Evolutionary conservation across 139 green algal genomes (phyloP), one percentile per base, ranked within the genome.

Genomic region (Picochlorum sp.): DNA sequence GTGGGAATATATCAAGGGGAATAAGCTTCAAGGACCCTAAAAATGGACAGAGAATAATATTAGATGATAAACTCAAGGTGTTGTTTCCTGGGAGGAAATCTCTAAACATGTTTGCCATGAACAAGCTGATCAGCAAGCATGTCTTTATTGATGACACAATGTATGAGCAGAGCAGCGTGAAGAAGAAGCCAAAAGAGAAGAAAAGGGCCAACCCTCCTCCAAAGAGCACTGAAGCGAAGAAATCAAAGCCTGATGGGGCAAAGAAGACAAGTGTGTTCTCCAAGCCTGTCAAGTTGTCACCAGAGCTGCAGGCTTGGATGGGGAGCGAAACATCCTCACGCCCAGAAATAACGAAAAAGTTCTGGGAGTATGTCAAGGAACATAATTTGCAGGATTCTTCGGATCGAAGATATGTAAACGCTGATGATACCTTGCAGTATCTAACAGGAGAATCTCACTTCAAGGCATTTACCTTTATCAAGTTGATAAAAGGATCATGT

Each of bases 1-100:
- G 20, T 95, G 88, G 88, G 81, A 76, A 8, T 87, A 95, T 74
- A 90, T 95, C 59, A 90, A 85, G 62, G 83, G 55, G 8, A 62
- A 94, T 57, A 62, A 89, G 58, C 70, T 95, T 58, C 87, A 92
- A 74, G 69, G 69, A 94, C 59, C 84, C 86, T 15, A 76, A 70
- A 4, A 57, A 94, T 79, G 83, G 80, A 65, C 65, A 54, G 6
- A 28, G 44, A 18, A 60, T 73, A 26, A 59, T 66, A 26, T 15
- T 82, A 50, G 85, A 95, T 58, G 75, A 74, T 49, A 81, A 86
- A 67, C 66, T 91, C 54, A 45, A 49, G 2, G 86, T 70, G 9
- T 68, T 92, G 56, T 83, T 92, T 67, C 80, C 68, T 8, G 28
- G 71, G 15, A 54, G 47, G 47, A 70, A 68, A 15, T 71, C 71